A percentile compares a stretch with the other conserved stretches of the same genome.
These are phyloP conservation scores for Nakaseomyces uthaithaninus DNA, from an alignment of 1,139 yeast genomes.

Conservation along the genomic window DNA sequence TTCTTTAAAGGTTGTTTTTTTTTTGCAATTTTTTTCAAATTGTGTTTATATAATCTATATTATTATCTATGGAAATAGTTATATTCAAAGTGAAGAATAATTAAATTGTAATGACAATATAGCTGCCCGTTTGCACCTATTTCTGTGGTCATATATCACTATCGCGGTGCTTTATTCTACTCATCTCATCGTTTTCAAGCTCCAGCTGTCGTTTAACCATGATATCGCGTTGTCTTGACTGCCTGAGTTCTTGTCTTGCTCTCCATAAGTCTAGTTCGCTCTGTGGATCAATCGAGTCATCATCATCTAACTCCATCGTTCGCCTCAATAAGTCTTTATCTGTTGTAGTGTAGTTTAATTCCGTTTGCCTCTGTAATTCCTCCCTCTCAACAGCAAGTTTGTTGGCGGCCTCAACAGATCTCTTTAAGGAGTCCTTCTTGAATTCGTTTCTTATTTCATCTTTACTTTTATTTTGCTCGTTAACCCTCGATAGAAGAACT, in stretches of 20 bases:
- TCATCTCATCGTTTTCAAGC: slow-evolving; percentile 24
- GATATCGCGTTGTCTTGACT: slow-evolving; percentile 17
- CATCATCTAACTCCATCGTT: slow-evolving; percentile 21
- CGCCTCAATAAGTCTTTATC: slow-evolving; percentile 21
- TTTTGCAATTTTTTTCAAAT: too few species aligned
- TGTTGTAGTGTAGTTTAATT: slow-evolving; percentile 18
- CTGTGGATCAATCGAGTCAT: slow-evolving; percentile 23
- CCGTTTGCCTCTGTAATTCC: slow-evolving; percentile 10
- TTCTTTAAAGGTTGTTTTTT: too few species aligned
- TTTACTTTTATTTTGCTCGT: slow-evolving; percentile 1
- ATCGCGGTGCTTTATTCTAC: slow-evolving; percentile 12
- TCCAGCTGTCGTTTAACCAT: slow-evolving; percentile 22
- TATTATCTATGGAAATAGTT: too few species aligned
- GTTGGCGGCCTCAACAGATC: slow-evolving; percentile 19
- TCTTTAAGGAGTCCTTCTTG: slow-evolving; percentile 10
- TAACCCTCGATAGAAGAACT: slow-evolving; percentile 18
- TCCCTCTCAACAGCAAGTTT: slow-evolving; percentile 11
- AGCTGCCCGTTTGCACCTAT: too few species aligned
- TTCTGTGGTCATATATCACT: too few species aligned
- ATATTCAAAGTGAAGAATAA: too few species aligned
- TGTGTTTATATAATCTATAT: too few species aligned
- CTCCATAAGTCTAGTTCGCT: slow-evolving; percentile 21
- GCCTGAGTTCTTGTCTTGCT: slow-evolving; percentile 20
- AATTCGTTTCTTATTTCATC: slow-evolving; percentile 6
- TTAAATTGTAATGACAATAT: too few species aligned